These are phyloP conservation scores for Paecilomyces sp. DNA, from an alignment of 2,329 filamentous ascomycete genomes.

Conservation along the genomic window DNA sequence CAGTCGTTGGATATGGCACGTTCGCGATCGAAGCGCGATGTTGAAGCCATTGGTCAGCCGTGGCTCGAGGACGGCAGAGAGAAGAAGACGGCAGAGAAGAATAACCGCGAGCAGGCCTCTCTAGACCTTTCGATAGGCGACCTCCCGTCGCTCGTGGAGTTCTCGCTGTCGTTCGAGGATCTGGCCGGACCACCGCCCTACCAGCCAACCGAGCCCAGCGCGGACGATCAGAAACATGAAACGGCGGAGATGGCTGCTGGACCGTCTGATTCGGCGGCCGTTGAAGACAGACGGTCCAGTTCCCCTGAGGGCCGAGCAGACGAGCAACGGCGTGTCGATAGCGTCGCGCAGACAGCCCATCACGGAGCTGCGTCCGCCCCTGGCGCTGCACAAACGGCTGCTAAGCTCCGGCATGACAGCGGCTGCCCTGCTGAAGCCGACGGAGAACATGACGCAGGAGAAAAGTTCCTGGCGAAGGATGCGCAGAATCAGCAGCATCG, in stretches of 20 bases:
- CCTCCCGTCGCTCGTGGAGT: constrained; percentile 26
- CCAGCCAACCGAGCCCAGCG: not conserved
- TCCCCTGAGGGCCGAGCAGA: not conserved
- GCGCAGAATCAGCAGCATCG: not conserved
- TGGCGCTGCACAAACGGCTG: not conserved
- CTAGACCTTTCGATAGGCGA: constrained; percentile 20
- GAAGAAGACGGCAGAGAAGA: constrained; percentile 5
- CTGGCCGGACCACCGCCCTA: constrained; percentile 4
- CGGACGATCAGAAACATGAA: not conserved
- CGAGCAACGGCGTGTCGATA: not conserved
- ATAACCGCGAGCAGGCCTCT: not conserved
- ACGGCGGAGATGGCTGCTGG: not conserved
- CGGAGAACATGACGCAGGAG: not conserved
- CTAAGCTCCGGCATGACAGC: not conserved
- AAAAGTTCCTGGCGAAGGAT: not conserved
- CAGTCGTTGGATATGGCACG: constrained; percentile 7
- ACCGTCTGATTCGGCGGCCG: not conserved
- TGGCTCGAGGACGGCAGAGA: constrained; percentile 24
- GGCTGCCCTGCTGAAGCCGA: not conserved
- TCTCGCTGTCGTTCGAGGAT: constrained; percentile 16
- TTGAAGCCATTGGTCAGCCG: constrained; percentile 30
- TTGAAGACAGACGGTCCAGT: not conserved
- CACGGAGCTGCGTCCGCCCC: not conserved
- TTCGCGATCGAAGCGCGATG: constrained; percentile 24
- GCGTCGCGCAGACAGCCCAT: not conserved